Base-by-base conservation (phyloP, 1,139 yeast genomes). In the Geotrichum reessii region DNA sequence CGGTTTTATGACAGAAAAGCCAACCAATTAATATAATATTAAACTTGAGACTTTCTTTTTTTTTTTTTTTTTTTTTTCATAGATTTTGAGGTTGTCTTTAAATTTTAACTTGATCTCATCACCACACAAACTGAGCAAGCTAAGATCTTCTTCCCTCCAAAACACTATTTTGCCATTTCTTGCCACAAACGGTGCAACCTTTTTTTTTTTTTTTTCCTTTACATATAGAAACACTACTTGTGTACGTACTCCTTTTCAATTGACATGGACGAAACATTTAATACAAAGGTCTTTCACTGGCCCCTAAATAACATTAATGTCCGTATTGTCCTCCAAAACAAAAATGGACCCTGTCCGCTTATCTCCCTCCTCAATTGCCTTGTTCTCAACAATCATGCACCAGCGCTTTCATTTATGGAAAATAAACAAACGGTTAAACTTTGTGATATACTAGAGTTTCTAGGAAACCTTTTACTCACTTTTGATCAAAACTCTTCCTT, bases 321-420 rank as follows among this genome's bases (percentile, higher is more conserved):
- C 48, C 65, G 70, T n/a, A 82, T 91, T 44, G 73, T 92, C n/a
- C 73, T 89, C 21, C 97, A 92, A 71, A 88, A 88, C 63, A 78
- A 73, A 52, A 89, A 91, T 66, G 97, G 97, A 0, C 96, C 97
- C 0, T 91, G 97, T 68, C 96, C 97, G 1, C 73, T 92, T 50
- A 81, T 91, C n/a, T 92, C 97, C 0, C 74, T 92, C 50, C 79
- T 85, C 55, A 92, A 92, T 69, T 81, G 91, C 0, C 69, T 90
- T 31, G 70, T 78, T 7, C 64, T 79, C 25, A 58, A 63, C 28
- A 71, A 65, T 40, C 58, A 64, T 7, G 62, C 17, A 12, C 42
- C 12, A 6, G 42, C 42, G 42, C 42, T 37, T 5, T 37, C 42
- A 12, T 25, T 46, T 11, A 46, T 25, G 17, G 24, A 46, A 24